These are phyloP conservation scores for Pythium brachiatum DNA, from an alignment of 352 stramenopile genomes.

Conservation along the genomic window DNA sequence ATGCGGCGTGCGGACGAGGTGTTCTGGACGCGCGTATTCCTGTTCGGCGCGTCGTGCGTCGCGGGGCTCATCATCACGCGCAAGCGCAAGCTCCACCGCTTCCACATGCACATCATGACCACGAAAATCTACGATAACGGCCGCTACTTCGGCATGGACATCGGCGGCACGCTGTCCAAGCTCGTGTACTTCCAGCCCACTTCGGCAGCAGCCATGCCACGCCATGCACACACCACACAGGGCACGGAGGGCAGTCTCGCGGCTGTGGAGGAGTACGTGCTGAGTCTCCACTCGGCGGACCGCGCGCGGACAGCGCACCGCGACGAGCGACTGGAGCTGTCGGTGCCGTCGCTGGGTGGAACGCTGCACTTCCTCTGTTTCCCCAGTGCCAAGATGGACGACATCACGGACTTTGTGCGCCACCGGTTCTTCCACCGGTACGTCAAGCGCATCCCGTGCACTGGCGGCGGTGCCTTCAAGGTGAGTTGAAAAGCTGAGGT, in stretches of 20 bases:
- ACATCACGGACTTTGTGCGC: slow-evolving; percentile 64
- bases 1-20: slow-evolving; percentile 32
- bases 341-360: slow-evolving; percentile 78
- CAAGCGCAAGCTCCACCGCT: slow-evolving; percentile 65
- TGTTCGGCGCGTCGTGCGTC: slow-evolving; percentile 66
- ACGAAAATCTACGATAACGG: slow-evolving; percentile 67
- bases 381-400: slow-evolving; percentile 64
- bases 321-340: slow-evolving; percentile 60
- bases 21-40: slow-evolving; percentile 73
- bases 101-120: slow-evolving; percentile 69
- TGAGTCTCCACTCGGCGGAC: slow-evolving; percentile 42
- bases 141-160: slow-evolving; percentile 89
- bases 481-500: slow-evolving; percentile 16
- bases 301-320: slow-evolving; percentile 38
- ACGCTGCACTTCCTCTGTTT: slow-evolving; percentile 94
- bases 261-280: slow-evolving; percentile 53
- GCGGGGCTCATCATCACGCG: slow-evolving; percentile 63
- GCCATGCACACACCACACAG: slow-evolving; percentile 20
- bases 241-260: slow-evolving; percentile 42
- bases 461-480: slow-evolving; percentile 96
- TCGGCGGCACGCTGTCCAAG: slow-evolving; percentile 92
- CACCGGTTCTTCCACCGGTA: slow-evolving; percentile 88
- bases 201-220: slow-evolving; percentile 26
- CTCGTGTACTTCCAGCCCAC: slow-evolving; percentile 92
- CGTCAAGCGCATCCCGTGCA: slow-evolving; percentile 88